Evolutionary conservation across 345 rosid species (phyloP).

Genomic region (Euphorbia tirucalli): DNA sequence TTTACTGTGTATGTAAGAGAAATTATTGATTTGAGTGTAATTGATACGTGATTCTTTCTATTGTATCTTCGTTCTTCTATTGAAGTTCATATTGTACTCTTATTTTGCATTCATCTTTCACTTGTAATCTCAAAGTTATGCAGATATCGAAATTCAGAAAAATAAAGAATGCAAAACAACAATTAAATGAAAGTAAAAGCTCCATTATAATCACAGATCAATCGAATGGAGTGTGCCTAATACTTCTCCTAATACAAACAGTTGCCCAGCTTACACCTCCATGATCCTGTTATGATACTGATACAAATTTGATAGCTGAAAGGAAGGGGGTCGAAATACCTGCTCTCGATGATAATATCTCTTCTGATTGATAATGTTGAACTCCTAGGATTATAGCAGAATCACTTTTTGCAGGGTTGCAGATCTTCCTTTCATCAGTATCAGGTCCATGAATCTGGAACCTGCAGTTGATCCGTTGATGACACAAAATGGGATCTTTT

Average conservation of each 20-base stretch:
- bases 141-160: background rate
- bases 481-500: background rate
- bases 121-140: background rate
- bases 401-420: background rate
- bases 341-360: background rate
- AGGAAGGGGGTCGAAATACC: background rate
- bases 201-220: background rate
- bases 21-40: constrained; percentile 1
- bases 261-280: background rate
- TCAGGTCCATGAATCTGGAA: background rate
- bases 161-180: background rate
- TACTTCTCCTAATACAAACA: background rate
- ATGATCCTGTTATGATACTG: background rate
- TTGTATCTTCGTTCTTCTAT: background rate
- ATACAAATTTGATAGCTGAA: background rate
- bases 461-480: too few species aligned
- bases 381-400: background rate
- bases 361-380: background rate
- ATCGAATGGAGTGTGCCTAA: too few species aligned
- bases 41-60: background rate
- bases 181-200: background rate
- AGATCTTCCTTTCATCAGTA: background rate
- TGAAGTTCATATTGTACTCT: background rate
- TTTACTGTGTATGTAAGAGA: background rate
- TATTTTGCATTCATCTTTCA: background rate